phyloP scores from a whole-genome alignment of 176 grass and related monocot species.

The Aegilops longissima region DNA sequence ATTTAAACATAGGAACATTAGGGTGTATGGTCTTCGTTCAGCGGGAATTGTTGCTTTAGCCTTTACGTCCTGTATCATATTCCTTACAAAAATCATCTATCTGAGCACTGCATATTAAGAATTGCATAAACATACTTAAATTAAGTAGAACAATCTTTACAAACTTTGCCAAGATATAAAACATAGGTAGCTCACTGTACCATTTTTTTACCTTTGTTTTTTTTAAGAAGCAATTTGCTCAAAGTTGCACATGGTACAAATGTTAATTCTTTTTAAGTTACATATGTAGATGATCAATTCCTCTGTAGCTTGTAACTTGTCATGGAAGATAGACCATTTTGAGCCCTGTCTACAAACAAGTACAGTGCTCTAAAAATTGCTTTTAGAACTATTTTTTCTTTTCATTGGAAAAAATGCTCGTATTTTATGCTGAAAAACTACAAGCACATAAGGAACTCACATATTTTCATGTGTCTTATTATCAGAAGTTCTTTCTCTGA shows the following conservation, averaged over 20 bases:
- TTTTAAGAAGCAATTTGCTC: not conserved
- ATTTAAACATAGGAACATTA: conserved; percentile 8
- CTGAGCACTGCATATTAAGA: not conserved
- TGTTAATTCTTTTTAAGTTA: not conserved
- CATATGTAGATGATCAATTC: too few relatives aligned
- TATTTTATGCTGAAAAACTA: not conserved
- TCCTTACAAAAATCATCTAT: not conserved
- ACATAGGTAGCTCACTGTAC: not conserved
- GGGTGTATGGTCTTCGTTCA: conserved; percentile 33
- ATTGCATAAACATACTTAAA: conserved; percentile 9
- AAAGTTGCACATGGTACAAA: not conserved
- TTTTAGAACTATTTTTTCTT: not conserved
- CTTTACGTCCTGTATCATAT: conserved; percentile 21
- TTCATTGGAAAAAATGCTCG: not conserved
- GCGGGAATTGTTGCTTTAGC: conserved; percentile 43
- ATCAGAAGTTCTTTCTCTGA: not conserved
- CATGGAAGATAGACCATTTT: not conserved
- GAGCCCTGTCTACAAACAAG: not conserved
- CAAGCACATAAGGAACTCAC: not conserved
- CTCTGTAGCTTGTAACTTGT: not conserved
- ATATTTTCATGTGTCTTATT: not conserved
- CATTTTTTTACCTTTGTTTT: not conserved
- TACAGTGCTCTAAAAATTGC: not conserved
- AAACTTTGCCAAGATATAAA: conserved; percentile 4
- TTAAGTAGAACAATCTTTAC: conserved; percentile 29